Conservation (phyloP, 495 filamentous ascomycete species). For the Xylaria scruposa region DNA sequence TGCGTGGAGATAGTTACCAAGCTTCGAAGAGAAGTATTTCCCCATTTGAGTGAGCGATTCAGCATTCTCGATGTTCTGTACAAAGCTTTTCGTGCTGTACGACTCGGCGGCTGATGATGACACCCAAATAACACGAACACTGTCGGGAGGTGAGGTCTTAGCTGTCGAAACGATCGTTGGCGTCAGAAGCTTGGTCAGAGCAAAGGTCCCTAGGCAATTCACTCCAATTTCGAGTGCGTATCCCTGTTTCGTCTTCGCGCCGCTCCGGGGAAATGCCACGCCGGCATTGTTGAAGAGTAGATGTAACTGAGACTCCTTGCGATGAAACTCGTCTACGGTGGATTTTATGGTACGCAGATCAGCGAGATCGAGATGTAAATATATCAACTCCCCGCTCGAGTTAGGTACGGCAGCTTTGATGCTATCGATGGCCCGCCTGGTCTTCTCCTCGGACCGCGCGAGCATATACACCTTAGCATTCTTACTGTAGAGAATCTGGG, state of each 20-base stretch:
- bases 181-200: conserved; percentile 54
- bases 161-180: conserved; percentile 53
- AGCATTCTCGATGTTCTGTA: conserved; percentile 42
- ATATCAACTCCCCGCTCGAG: conserved; percentile 35
- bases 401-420: conserved; percentile 35
- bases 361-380: conserved; percentile 40
- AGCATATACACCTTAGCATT: conserved; percentile 61
- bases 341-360: conserved; percentile 39
- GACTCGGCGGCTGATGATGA: conserved; percentile 38
- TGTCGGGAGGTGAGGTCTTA: conserved; percentile 37
- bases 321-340: conserved; percentile 33
- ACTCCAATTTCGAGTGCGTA: conserved; percentile 49
- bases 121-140: conserved; percentile 55
- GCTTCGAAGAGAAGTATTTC: conserved; percentile 44
- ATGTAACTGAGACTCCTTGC: conserved; percentile 35
- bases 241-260: conserved; percentile 45
- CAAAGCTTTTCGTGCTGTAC: conserved; percentile 33
- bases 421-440: conserved; percentile 36
- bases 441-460: conserved; percentile 49
- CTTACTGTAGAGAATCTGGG: conserved; percentile 50
- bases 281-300: conserved; percentile 48
- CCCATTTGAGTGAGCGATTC: conserved; percentile 16
- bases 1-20: conserved; percentile 41
- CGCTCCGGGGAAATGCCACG: conserved; percentile 39
- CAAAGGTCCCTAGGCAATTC: conserved; percentile 50